Conservation (phyloP, 805 yeast genomes). For the Wickerhamomyces ciferrii region DNA sequence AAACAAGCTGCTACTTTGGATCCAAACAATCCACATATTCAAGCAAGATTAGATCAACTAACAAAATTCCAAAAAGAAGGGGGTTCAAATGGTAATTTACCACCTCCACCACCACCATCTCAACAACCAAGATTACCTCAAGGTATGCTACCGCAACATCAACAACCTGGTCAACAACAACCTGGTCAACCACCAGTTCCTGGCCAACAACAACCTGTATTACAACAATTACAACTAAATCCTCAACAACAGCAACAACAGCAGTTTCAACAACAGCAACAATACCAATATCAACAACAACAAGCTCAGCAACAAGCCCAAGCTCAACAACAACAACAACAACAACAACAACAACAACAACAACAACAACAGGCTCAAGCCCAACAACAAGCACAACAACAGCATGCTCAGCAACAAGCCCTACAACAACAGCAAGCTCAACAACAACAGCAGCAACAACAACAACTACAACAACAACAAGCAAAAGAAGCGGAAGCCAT, state of each 20-base stretch:
- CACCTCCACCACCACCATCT: slow-evolving; percentile 66
- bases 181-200: slow-evolving; percentile 10
- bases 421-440: slow-evolving; percentile 3
- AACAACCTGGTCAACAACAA: slow-evolving; percentile 25
- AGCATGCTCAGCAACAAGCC: background rate
- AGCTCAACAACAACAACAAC: slow-evolving; percentile 6
- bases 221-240: slow-evolving; percentile 13
- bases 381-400: slow-evolving; percentile 1
- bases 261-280: slow-evolving; percentile 6
- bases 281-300: slow-evolving; percentile 3
- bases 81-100: slow-evolving; percentile 41
- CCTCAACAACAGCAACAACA: slow-evolving; percentile 18
- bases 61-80: slow-evolving; percentile 68
- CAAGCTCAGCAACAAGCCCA: slow-evolving; percentile 1
- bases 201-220: slow-evolving; percentile 9
- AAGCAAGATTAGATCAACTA: slow-evolving; percentile 85
- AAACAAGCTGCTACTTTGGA: slow-evolving; percentile 94
- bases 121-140: slow-evolving; percentile 61
- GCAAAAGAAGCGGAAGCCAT: too few relatives aligned
- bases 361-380: slow-evolving; percentile 1
- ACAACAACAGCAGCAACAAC: slow-evolving; percentile 1
- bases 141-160: slow-evolving; percentile 51
- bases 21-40: slow-evolving; percentile 91
- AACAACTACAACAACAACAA: slow-evolving; percentile 2
- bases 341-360: slow-evolving; percentile 8